Percentiles rank a stretch among this genome's conserved stretches.
Conservation (phyloP, 352 stramenopile genomes). For the Phytophthora litchii region DNA sequence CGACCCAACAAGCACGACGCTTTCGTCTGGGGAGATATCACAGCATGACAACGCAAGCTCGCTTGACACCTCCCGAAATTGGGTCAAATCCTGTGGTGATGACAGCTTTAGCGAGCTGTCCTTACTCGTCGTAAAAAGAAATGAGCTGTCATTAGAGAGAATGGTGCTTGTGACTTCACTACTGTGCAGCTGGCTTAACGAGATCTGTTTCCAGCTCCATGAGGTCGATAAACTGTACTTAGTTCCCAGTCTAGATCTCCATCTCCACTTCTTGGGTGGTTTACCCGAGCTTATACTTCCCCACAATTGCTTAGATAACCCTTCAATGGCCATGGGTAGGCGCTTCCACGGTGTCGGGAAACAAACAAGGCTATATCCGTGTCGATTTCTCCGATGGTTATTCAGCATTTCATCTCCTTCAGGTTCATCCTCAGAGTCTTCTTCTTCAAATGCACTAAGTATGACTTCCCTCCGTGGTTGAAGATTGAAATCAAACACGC, state of each 20-base stretch:
- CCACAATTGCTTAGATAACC: constrained; percentile 46
- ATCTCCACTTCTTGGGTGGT: constrained; percentile 59
- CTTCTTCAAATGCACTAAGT: constrained; percentile 35
- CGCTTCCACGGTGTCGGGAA: constrained; percentile 45
- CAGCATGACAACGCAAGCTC: constrained; percentile 66
- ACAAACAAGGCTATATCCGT: constrained; percentile 48
- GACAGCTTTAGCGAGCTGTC: constrained; percentile 73
- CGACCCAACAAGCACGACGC: constrained; percentile 61
- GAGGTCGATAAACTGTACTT: constrained; percentile 32
- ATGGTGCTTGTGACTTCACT: constrained; percentile 69
- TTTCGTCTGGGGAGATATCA: constrained; percentile 72
- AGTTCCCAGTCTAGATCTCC: constrained; percentile 46
- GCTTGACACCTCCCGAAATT: constrained; percentile 38
- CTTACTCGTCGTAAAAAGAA: constrained; percentile 74
- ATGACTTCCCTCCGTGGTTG: constrained; percentile 29
- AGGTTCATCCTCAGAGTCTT: constrained; percentile 46
- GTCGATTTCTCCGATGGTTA: constrained; percentile 3
- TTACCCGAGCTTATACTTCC: constrained; percentile 39
- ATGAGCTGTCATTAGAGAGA: constrained; percentile 53
- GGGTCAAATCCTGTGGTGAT: constrained; percentile 28
- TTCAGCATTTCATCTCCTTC: constrained; percentile 11
- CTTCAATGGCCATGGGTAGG: constrained; percentile 41
- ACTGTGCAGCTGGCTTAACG: constrained; percentile 46
- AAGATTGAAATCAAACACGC: constrained; percentile 14
- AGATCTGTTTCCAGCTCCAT: constrained; percentile 64